These are phyloP conservation scores for Pyracantha coccinea DNA, from an alignment of 331 rosid species.

Conservation along the genomic window DNA sequence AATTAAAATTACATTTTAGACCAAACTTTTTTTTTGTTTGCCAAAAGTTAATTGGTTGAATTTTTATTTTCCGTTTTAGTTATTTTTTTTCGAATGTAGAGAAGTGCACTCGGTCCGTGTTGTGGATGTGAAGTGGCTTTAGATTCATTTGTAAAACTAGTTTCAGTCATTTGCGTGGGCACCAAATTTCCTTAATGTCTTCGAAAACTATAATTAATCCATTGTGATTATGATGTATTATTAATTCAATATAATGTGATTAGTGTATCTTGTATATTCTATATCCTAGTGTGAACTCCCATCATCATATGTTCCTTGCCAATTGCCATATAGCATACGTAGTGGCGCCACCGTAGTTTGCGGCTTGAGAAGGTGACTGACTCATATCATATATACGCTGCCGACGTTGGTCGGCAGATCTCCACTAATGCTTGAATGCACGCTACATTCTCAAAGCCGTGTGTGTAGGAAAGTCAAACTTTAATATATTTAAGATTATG, in stretches of 20 bases:
- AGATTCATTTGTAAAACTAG: constrained; percentile 15
- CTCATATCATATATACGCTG: background rate
- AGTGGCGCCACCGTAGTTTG: constrained; percentile 43
- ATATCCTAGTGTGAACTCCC: constrained; percentile 18
- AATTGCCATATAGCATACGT: constrained; percentile 6
- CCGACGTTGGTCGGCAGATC: constrained; percentile 30
- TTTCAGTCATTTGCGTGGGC: constrained; percentile 12
- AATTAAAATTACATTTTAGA: background rate
- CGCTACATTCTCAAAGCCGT: constrained; percentile 19
- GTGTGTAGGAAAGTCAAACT: constrained; percentile 15
- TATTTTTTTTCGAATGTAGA: constrained; percentile 15
- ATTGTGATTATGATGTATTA: constrained; percentile 6
- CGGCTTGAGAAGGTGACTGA: constrained; percentile 28
- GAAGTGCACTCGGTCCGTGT: constrained; percentile 58
- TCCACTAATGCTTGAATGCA: constrained; percentile 14
- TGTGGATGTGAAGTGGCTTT: constrained; percentile 61
- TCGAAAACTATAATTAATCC: background rate
- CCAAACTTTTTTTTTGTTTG: background rate
- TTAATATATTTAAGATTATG: background rate
- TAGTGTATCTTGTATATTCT: background rate
- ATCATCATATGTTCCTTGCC: constrained; percentile 9
- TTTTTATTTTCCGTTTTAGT: background rate
- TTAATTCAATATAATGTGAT: constrained; percentile 3
- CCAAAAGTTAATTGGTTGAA: constrained; percentile 5
- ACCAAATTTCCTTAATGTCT: constrained; percentile 2